Percentiles rank a stretch among this genome's conserved stretches.
phyloP scores from a whole-genome alignment of 352 stramenopile species.

The Phytophthora foliorum region DNA sequence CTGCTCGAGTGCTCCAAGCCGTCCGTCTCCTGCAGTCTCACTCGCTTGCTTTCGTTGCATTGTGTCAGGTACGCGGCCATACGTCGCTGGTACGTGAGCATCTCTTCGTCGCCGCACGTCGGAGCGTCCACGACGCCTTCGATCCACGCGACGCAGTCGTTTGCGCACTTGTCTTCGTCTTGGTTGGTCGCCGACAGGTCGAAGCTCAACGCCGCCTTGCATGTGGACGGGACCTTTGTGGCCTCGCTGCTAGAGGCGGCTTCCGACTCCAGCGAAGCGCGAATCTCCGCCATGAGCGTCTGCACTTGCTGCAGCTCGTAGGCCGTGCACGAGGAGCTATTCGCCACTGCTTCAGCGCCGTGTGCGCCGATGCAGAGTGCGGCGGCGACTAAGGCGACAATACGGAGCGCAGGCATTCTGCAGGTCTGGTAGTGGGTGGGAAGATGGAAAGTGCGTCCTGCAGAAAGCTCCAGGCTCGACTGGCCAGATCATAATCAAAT shows the following conservation, averaged over 20 bases:
- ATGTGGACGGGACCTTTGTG: constrained; percentile 12
- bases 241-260: constrained; percentile 19
- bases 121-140: constrained; percentile 19
- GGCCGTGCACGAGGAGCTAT: constrained; percentile 16
- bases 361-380: background rate
- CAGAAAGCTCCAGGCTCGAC: constrained; percentile 18
- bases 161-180: constrained; percentile 19
- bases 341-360: background rate
- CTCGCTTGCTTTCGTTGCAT: constrained; percentile 27
- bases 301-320: constrained; percentile 24
- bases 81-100: constrained; percentile 32
- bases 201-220: constrained; percentile 29
- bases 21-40: constrained; percentile 20
- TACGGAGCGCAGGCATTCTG: constrained; percentile 21
- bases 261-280: constrained; percentile 19
- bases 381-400: constrained; percentile 10
- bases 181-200: constrained; percentile 13
- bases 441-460: constrained; percentile 26
- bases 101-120: constrained; percentile 32
- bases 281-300: constrained; percentile 16
- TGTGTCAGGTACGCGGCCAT: constrained; percentile 28
- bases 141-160: constrained; percentile 32
- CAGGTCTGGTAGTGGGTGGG: constrained; percentile 19
- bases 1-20: constrained; percentile 2
- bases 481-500: constrained; percentile 19